A percentile compares a stretch with the other conserved stretches of the same genome.
Evolutionary conservation across 2,329 filamentous ascomycete genomes (phyloP).

Genomic region (Aureobasidium sp.): DNA sequence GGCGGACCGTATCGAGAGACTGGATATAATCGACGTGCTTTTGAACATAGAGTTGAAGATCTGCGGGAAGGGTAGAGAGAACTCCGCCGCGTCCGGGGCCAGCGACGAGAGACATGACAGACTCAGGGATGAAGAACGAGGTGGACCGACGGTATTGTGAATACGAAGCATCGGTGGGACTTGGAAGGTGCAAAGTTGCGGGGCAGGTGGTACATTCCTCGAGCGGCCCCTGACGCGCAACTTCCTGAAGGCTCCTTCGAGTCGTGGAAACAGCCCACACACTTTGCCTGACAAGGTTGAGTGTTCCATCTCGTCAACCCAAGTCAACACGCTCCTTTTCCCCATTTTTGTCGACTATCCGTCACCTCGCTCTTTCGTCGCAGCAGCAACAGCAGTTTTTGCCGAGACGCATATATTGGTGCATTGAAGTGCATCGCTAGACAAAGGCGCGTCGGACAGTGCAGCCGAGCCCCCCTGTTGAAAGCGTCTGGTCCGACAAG

Average conservation of each 20-base stretch:
- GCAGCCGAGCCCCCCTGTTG: constrained; percentile 1
- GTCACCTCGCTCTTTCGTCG: not conserved
- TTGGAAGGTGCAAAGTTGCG: not conserved
- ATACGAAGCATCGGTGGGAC: not conserved
- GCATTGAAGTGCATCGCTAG: not conserved
- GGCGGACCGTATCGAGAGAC: constrained; percentile 71
- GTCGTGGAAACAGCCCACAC: not conserved
- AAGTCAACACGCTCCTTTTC: not conserved
- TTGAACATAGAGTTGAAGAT: constrained; percentile 46
- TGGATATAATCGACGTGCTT: constrained; percentile 90
- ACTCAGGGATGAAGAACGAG: not conserved
- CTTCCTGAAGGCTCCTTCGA: not conserved
- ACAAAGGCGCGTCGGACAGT: constrained; percentile 2
- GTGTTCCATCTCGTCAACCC: not conserved
- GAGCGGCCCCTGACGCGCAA: not conserved
- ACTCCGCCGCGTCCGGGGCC: constrained; percentile 47
- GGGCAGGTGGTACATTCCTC: not conserved
- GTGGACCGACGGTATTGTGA: not conserved
- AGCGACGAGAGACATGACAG: constrained; percentile 50
- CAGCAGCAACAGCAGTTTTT: not conserved
- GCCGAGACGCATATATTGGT: not conserved
- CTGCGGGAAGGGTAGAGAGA: constrained; percentile 32
- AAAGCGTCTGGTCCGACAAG: not conserved
- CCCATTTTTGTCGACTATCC: not conserved
- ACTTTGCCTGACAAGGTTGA: not conserved